Base-by-base conservation (phyloP, 106 monocot species). In the Allium fistulosum region DNA sequence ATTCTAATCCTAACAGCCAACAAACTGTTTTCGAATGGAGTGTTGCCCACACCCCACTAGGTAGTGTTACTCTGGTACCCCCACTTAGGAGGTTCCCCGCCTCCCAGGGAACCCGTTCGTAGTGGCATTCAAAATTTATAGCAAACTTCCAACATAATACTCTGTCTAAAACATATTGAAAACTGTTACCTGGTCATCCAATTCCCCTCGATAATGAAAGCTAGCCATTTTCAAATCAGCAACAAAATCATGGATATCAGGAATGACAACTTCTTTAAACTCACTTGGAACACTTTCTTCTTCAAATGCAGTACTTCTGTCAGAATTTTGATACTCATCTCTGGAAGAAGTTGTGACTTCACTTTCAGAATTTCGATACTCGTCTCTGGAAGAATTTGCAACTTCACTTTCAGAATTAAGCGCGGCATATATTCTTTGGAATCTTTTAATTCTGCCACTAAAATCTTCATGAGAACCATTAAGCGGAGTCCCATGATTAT, bases 151-250 rank as follows among this genome's bases (percentile, higher is more conserved):
- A 52, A 28, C 65, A 50, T 66, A 47, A 46, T 46, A 26, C 26
- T 55, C 16, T 16, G 50, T 17, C 17, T 26, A 63, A 69, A 61
- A 5, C 14, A 57, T 10, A 51, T n/a, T 11, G 17, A 17, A 17
- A 51, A 59, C 58, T 62, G 45, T 9, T 15, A 87, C 87, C 79
- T 87, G 80, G 75, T 27, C 72, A 69, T 37, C 60, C 47, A 70
- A 58, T 70, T 81, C 71, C 57, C 84, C 80, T 15, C 71, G 79
- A 74, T 74, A 72, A 17, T 80, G 80, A 72, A 82, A 78, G 62
- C 87, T 78, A 63, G 78, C 89, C 84, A 87, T 83, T 70, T 84
- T 88, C 69, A 85, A 69, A 46, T 79, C 92, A 57, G 76, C 70
- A 72, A 82, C 82, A 74, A 85, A 84, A 72, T 82, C 79, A 47